phyloP scores from a whole-genome alignment of 2,329 filamentous ascomycete species.

The Catunica adiposa region DNA sequence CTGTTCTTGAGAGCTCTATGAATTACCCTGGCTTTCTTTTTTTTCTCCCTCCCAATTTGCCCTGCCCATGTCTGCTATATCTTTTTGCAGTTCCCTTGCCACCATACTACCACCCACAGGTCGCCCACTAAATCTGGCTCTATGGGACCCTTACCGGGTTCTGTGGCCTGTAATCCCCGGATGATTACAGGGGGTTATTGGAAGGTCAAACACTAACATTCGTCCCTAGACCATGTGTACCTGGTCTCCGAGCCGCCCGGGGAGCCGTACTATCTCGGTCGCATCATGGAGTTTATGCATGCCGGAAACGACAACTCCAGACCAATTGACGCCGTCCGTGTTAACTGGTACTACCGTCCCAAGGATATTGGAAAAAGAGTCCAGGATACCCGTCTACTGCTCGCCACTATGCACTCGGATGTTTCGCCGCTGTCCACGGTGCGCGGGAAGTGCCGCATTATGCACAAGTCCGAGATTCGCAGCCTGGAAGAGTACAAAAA shows the following conservation, averaged over 20 bases:
- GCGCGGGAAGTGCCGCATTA: constrained; percentile 82
- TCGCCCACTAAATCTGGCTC: too few relatives aligned
- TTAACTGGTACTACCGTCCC: constrained; percentile 97
- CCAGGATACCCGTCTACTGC: constrained; percentile 78
- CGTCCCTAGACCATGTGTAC: constrained; percentile 57
- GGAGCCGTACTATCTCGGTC: constrained; percentile 91
- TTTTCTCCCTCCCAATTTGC: neutral
- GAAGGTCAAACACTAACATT: neutral
- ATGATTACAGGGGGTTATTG: neutral
- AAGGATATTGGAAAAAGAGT: constrained; percentile 89
- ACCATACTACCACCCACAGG: too few relatives aligned
- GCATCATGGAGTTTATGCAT: constrained; percentile 96
- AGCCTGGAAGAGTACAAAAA: constrained; percentile 74
- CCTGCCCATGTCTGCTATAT: neutral
- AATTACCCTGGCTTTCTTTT: neutral
- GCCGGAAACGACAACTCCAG: constrained; percentile 54
- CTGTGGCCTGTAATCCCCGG: neutral
- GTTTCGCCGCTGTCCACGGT: constrained; percentile 81
- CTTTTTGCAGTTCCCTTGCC: neutral
- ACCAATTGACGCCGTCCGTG: constrained; percentile 70
- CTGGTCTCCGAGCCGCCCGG: constrained; percentile 93
- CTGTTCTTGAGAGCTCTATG: neutral
- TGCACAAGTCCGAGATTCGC: constrained; percentile 71
- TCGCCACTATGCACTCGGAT: constrained; percentile 97
- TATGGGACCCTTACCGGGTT: neutral